These are phyloP conservation scores for Ceratobasidium sp. DNA, from an alignment of 1,284 basidiomycete genomes.

Conservation along the genomic window DNA sequence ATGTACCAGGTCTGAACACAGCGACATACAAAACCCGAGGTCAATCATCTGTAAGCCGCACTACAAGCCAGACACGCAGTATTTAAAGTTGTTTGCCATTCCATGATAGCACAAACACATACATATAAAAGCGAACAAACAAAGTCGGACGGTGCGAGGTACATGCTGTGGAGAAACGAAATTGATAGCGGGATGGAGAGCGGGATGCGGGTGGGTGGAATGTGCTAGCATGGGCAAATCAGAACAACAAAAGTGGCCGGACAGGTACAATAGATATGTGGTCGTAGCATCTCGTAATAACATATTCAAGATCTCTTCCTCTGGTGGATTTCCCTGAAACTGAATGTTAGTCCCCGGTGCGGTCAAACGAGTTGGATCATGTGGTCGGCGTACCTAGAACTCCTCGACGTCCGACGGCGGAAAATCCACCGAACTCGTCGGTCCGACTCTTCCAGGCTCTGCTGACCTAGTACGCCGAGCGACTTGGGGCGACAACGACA, in stretches of 20 bases:
- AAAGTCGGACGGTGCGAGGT: not conserved
- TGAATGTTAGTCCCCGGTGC: not conserved
- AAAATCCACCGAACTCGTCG: constrained; percentile 7
- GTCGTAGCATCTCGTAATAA: constrained; percentile 16
- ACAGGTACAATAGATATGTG: not conserved
- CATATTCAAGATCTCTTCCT: too few relatives aligned
- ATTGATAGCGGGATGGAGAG: not conserved
- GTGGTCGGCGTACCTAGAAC: not conserved
- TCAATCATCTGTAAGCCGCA: too few relatives aligned
- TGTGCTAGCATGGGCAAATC: constrained; percentile 12
- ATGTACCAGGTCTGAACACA: too few relatives aligned
- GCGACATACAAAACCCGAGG: too few relatives aligned
- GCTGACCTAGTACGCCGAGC: not conserved
- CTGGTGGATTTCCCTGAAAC: too few relatives aligned
- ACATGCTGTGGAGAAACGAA: not conserved
- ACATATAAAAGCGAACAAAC: not conserved
- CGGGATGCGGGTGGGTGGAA: not conserved
- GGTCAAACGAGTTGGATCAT: too few relatives aligned
- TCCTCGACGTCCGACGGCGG: constrained; percentile 19
- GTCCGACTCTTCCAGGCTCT: not conserved
- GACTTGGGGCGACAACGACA: not conserved
- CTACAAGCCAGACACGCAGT: too few relatives aligned
- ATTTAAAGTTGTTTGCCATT: too few relatives aligned
- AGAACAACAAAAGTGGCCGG: not conserved
- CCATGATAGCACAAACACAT: constrained; percentile 22